Base-by-base conservation (phyloP, 495 filamentous ascomycete genomes). In the Bombardia bombarda region DNA sequence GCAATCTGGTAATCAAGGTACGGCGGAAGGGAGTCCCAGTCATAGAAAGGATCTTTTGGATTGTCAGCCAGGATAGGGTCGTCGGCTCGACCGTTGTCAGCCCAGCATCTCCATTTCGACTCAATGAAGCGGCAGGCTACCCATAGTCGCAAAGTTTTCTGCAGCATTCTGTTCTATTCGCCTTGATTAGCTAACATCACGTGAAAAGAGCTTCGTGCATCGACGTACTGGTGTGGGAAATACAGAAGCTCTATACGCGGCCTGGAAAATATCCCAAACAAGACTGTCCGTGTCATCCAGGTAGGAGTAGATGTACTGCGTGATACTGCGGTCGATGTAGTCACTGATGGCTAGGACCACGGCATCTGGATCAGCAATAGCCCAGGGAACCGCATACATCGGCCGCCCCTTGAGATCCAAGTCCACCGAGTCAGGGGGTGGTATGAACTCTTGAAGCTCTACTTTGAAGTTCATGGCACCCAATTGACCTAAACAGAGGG, bases 1-100 rank as follows among this genome's bases (percentile, higher is more conserved):
- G 61, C 62, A 7, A 62, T 46, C 47, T 67, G 63, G 40, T 67
- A 67, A 45, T 65, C 60, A 14, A 65, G 44, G 25, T 60, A 67
- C 1, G 63, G 58, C 12, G 63, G 63, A 3, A 55, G 49, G 10
- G 59, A 60, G 17, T 57, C 55, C 37, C 51, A 56, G 35, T 56
- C 52, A 45, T 57, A 50, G 30, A 60, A 62, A 0, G 60, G 60
- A 42, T 63, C 49, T 23, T 38, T 38, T 2, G 55, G 59, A 9
- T 52, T 57, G 18, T 50, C 43, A 12, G 56, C 51, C 3, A 18
- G 34, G 32, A 67, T 47, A 2, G 47, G 51, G 24, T 49, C 49
- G 40, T 59, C 56, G 10, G 43, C 40, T 42, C 45, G 47, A 8
- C 56, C 56, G 4, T 37, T 25, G 23, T 49, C 51, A 2, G 53